These are phyloP conservation scores for Glarea lozoyensis DNA, from an alignment of 495 filamentous ascomycete genomes.

Conservation along the genomic window DNA sequence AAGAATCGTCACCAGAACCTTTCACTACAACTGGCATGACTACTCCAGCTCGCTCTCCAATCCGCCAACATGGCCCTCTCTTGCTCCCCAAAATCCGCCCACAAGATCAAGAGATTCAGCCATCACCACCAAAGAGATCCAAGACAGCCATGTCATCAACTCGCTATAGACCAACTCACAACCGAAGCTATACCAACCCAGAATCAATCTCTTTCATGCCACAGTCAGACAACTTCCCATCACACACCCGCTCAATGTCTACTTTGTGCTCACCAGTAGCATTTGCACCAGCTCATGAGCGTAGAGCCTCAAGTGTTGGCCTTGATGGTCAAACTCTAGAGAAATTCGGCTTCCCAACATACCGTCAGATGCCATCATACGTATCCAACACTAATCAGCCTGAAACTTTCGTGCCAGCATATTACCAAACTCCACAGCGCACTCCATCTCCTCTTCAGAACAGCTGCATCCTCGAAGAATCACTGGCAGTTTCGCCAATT, in stretches of 20 bases:
- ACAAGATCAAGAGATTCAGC: slow-evolving; percentile 71
- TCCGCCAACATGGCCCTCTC: slow-evolving; percentile 69
- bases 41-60: slow-evolving; percentile 64
- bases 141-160: slow-evolving; percentile 6
- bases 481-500: slow-evolving; percentile 23
- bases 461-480: slow-evolving; percentile 16
- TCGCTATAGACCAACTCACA: slow-evolving; percentile 38
- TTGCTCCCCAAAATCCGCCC: slow-evolving; percentile 80
- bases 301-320: slow-evolving; percentile 59
- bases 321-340: slow-evolving; percentile 58
- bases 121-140: slow-evolving; percentile 19
- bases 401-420: slow-evolving; percentile 34
- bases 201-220: slow-evolving; percentile 44
- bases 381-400: slow-evolving; percentile 40
- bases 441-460: slow-evolving; percentile 27
- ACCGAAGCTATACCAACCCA: slow-evolving; percentile 60
- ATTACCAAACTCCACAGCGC: slow-evolving; percentile 32
- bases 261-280: slow-evolving; percentile 60
- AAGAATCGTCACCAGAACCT: slow-evolving; percentile 66
- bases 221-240: slow-evolving; percentile 20
- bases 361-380: slow-evolving; percentile 68
- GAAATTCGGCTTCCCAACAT: slow-evolving; percentile 71
- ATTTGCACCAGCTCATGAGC: slow-evolving; percentile 44
- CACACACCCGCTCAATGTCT: slow-evolving; percentile 28
- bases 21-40: slow-evolving; percentile 57